phyloP scores from a whole-genome alignment of 768 basidiomycete species.

The Boletellus sp. region DNA sequence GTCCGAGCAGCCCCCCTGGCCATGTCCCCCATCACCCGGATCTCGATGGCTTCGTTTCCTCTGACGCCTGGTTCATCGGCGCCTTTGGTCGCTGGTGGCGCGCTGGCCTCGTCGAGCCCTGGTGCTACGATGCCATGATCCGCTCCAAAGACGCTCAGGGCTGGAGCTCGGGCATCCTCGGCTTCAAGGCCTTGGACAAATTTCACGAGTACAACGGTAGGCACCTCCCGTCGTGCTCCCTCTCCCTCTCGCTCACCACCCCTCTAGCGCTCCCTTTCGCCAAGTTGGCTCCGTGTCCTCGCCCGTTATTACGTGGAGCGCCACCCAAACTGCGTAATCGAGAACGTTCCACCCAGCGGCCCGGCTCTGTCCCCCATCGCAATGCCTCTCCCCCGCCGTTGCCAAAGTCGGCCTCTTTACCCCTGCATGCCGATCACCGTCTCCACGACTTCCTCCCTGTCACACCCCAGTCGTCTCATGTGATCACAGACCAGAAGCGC shows the following conservation, averaged over 20 bases:
- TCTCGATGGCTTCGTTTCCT: constrained; percentile 47
- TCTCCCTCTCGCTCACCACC: constrained; percentile 1
- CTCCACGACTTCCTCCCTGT: constrained; percentile 25
- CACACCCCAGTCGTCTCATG: constrained; percentile 21
- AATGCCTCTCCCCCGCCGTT: constrained; percentile 80
- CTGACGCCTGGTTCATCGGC: constrained; percentile 87
- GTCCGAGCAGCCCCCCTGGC: constrained; percentile 32
- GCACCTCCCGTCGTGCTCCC: constrained; percentile 13
- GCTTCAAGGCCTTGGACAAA: constrained; percentile 69
- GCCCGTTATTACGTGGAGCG: constrained; percentile 41
- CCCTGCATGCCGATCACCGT: constrained; percentile 57
- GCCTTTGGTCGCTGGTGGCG: constrained; percentile 92
- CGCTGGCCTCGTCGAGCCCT: constrained; percentile 75
- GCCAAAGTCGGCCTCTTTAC: constrained; percentile 77
- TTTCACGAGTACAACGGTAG: constrained; percentile 65
- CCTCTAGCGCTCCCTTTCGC: constrained; percentile 48
- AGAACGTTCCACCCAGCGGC: constrained; percentile 48
- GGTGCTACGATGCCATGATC: constrained; percentile 68
- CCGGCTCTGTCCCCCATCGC: constrained; percentile 39
- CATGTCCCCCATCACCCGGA: constrained; percentile 29
- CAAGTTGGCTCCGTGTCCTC: constrained; percentile 44
- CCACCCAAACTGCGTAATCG: constrained; percentile 58
- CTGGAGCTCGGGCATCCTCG: constrained; percentile 74
- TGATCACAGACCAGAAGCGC: constrained; percentile 24
- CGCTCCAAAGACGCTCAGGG: constrained; percentile 66